These are phyloP conservation scores for Cladosporium sp. DNA, from an alignment of 2,329 filamentous ascomycete genomes.

Conservation along the genomic window DNA sequence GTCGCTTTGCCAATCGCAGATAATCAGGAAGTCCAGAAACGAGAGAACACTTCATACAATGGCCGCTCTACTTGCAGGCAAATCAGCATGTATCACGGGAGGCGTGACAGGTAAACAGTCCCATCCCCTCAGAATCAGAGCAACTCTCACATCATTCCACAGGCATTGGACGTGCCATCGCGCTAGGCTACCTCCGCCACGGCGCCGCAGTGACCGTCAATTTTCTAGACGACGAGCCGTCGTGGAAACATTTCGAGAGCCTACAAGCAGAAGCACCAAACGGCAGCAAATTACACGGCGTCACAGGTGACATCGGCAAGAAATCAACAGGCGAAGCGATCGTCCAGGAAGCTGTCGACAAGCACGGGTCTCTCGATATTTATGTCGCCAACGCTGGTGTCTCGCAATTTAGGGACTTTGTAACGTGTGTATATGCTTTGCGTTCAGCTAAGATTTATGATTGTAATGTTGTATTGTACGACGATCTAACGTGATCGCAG, in stretches of 20 bases:
- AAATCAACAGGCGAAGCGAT: constrained; percentile 70
- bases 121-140: not conserved
- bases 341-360: constrained; percentile 64
- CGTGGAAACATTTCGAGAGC: constrained; percentile 47
- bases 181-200: constrained; percentile 73
- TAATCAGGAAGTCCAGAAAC: not conserved
- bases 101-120: constrained; percentile 61
- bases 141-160: not conserved
- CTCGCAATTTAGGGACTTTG: constrained; percentile 83
- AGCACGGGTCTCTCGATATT: constrained; percentile 59
- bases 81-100: constrained; percentile 83
- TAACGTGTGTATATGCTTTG: constrained; percentile 54
- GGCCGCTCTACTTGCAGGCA: constrained; percentile 62
- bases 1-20: not conserved
- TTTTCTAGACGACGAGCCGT: constrained; percentile 64
- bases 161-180: constrained; percentile 83
- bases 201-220: constrained; percentile 77
- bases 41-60: not conserved
- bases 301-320: constrained; percentile 75
- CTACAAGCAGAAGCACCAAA: not conserved
- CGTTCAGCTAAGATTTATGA: not conserved
- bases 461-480: too few species aligned
- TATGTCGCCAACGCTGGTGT: constrained; percentile 89
- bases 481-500: not conserved
- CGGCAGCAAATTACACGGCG: constrained; percentile 47